A percentile compares a stretch with the other conserved stretches of the same genome.
Conservation (phyloP, 345 rosid species). For the Populus alba region DNA sequence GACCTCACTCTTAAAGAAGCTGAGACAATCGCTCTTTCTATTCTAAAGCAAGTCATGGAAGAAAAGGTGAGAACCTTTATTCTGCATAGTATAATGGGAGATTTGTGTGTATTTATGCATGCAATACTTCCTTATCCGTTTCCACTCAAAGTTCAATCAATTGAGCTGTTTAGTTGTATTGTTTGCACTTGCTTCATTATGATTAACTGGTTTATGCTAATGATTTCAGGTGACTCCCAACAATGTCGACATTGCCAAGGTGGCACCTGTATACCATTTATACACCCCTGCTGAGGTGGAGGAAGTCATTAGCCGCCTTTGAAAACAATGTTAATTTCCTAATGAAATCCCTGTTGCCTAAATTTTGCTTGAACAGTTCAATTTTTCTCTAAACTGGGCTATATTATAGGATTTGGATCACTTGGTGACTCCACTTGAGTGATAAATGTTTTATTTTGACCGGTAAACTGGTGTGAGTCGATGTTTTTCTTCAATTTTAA, state of each 20-base stretch:
- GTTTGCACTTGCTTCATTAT: too few species aligned
- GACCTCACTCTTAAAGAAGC: constrained; percentile 84
- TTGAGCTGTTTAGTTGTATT: not conserved
- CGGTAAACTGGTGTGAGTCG: not conserved
- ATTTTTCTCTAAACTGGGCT: not conserved
- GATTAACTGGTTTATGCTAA: not conserved
- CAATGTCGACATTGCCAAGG: constrained; percentile 91
- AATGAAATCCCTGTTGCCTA: not conserved
- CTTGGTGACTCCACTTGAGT: not conserved
- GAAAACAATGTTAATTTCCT: constrained; percentile 15
- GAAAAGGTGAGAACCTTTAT: constrained; percentile 57
- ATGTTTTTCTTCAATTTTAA: not conserved
- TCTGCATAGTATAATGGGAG: not conserved
- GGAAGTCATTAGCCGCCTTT: constrained; percentile 78
- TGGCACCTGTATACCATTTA: constrained; percentile 80
- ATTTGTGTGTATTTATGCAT: not conserved
- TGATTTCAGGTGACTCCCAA: constrained; percentile 79
- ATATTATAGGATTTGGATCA: not conserved
- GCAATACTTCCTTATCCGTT: not conserved
- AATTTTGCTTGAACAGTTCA: not conserved
- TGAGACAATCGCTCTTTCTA: constrained; percentile 81
- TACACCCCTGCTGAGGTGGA: constrained; percentile 93
- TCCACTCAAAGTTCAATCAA: not conserved
- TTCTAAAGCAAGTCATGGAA: constrained; percentile 98
- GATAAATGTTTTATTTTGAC: not conserved